These are phyloP conservation scores for Coemansia sp. DNA, from an alignment of 192 early-diverging fungal genomes.

Conservation along the genomic window DNA sequence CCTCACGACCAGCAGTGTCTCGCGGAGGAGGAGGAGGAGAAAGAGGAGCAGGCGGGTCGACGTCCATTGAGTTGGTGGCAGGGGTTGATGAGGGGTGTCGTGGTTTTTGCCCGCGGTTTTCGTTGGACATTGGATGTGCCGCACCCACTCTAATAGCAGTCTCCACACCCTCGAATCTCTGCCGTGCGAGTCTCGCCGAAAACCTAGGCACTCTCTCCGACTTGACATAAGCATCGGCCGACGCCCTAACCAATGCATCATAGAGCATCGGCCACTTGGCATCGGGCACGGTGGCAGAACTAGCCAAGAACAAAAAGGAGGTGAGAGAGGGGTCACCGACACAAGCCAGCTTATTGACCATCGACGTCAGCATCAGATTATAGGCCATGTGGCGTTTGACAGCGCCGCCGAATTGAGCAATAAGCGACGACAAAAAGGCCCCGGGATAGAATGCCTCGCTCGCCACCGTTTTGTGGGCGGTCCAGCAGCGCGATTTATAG, in stretches of 20 bases:
- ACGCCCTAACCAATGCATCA: slow-evolving; percentile 30
- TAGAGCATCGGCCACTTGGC: slow-evolving; percentile 11
- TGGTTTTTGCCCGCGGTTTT: neutral
- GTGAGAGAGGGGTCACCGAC: slow-evolving; percentile 48
- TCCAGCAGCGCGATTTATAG: slow-evolving; percentile 13
- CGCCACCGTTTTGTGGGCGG: no score
- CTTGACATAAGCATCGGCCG: slow-evolving; percentile 49
- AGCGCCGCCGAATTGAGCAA: slow-evolving; percentile 44
- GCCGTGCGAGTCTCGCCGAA: slow-evolving; percentile 34
- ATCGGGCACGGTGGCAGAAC: slow-evolving; percentile 17
- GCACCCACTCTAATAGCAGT: slow-evolving; percentile 45
- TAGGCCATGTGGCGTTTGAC: slow-evolving; percentile 58
- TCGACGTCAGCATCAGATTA: slow-evolving; percentile 59
- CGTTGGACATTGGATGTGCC: slow-evolving; percentile 14
- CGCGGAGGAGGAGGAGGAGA: neutral
- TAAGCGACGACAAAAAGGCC: slow-evolving; percentile 52
- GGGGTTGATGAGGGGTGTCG: no score
- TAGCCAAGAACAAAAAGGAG: slow-evolving; percentile 42
- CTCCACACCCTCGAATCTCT: slow-evolving; percentile 42
- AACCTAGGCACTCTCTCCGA: slow-evolving; percentile 38
- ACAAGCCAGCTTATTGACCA: slow-evolving; percentile 54
- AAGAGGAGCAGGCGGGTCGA: no score
- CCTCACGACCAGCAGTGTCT: no score
- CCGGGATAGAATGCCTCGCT: no score
- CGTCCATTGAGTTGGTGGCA: no score